Evolutionary conservation across 345 rosid species (phyloP).

Genomic region (Mercurialis annua): DNA sequence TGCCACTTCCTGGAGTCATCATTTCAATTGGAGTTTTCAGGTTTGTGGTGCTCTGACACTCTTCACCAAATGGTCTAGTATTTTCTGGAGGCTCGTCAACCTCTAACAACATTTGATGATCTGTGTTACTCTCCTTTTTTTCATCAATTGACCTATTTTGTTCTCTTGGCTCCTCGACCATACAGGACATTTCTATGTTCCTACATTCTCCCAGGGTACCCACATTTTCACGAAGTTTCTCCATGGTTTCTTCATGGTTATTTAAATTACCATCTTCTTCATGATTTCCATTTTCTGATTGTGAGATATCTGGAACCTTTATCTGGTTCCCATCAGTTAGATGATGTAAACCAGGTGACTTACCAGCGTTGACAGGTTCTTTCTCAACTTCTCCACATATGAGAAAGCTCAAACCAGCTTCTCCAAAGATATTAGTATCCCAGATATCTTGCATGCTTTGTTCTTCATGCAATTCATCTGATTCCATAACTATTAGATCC

Average conservation of each 20-base stretch:
- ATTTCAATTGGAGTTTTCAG: conserved; percentile 20
- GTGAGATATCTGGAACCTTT: neutral
- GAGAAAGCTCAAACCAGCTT: conserved; percentile 11
- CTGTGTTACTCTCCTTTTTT: conserved; percentile 28
- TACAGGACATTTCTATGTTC: conserved; percentile 11
- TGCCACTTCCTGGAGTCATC: conserved; percentile 19
- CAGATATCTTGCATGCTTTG: conserved; percentile 14
- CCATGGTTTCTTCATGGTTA: conserved; percentile 30
- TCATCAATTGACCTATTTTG: conserved; percentile 19
- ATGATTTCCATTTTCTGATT: conserved; percentile 20
- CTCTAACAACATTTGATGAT: conserved; percentile 17
- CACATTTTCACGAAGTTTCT: conserved; percentile 34
- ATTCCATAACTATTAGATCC: conserved; percentile 9
- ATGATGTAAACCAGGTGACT: neutral
- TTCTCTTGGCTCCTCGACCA: conserved; percentile 27
- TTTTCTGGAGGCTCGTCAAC: conserved; percentile 28
- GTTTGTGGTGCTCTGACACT: conserved; percentile 27
- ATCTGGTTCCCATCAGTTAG: conserved; percentile 6
- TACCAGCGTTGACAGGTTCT: conserved; percentile 3
- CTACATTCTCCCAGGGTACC: conserved; percentile 15
- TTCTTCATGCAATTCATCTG: conserved; percentile 15
- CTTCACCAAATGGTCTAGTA: conserved; percentile 26
- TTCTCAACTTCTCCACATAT: conserved; percentile 5
- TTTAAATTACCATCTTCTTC: conserved; percentile 15
- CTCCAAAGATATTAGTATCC: conserved; percentile 12